A percentile compares a stretch with the other conserved stretches of the same genome.
Conservation (phyloP, 2,329 filamentous ascomycete species). For the Macrophomina phaseolina region DNA sequence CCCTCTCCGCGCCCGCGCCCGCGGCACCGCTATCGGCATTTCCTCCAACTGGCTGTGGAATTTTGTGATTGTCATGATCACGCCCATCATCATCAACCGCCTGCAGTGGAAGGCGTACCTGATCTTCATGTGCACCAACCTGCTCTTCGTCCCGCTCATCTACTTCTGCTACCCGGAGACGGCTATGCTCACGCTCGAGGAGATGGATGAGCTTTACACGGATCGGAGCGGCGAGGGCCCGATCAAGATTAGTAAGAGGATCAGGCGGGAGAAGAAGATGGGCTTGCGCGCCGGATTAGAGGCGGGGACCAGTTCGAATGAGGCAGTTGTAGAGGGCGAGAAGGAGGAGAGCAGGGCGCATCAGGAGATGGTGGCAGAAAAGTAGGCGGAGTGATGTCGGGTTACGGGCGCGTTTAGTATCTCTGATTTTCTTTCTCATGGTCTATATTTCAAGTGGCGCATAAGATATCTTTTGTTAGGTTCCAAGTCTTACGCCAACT, state of each 20-base stretch:
- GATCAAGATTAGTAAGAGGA: conserved; percentile 26
- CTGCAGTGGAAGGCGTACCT: conserved; percentile 27
- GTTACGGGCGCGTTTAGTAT: too few relatives aligned
- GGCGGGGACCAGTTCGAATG: conserved; percentile 9
- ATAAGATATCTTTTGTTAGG: too few relatives aligned
- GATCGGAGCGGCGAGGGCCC: conserved; percentile 18
- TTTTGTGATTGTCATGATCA: conserved; percentile 52
- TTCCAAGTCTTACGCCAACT: too few relatives aligned
- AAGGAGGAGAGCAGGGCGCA: conserved; percentile 9
- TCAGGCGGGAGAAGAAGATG: conserved; percentile 22
- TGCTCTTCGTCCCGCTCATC: conserved; percentile 30
- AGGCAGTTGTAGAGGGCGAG: conserved; percentile 6
- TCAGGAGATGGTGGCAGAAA: background rate
- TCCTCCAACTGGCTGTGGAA: conserved; percentile 48
- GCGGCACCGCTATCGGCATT: conserved; percentile 45
- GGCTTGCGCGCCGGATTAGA: conserved; percentile 11
- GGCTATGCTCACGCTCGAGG: conserved; percentile 42
- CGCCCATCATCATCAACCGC: conserved; percentile 33
- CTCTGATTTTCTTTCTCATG: too few relatives aligned
- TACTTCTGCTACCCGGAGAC: conserved; percentile 46
- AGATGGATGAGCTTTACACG: conserved; percentile 42
- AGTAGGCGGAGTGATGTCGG: background rate
- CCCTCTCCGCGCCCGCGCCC: conserved; percentile 40
- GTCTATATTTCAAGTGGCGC: too few relatives aligned
- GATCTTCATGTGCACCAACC: conserved; percentile 27